A percentile compares a stretch with the other conserved stretches of the same genome.
Evolutionary conservation across 2,329 filamentous ascomycete species (phyloP).

Genomic region (Cladosporium phlei): DNA sequence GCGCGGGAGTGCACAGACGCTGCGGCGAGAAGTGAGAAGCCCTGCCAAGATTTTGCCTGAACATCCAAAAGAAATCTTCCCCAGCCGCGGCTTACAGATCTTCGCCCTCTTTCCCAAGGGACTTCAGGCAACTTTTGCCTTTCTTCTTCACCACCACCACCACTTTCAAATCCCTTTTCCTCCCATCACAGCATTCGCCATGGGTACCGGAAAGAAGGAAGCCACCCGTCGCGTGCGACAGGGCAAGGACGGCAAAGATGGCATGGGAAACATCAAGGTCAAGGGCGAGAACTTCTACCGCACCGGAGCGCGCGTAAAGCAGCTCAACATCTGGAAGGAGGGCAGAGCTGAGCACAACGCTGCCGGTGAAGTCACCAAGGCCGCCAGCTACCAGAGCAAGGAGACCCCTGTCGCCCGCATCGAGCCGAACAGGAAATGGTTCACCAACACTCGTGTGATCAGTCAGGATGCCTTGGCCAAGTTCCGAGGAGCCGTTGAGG

Average conservation of each 20-base stretch:
- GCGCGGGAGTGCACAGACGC: not conserved
- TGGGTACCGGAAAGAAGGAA: conserved; percentile 94
- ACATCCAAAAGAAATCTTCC: conserved; percentile 9
- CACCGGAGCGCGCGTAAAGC: conserved; percentile 80
- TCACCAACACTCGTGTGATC: conserved; percentile 87
- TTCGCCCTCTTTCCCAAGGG: not conserved
- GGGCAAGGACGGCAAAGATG: conserved; percentile 71
- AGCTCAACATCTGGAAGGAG: conserved; percentile 84
- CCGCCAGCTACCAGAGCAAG: conserved; percentile 76
- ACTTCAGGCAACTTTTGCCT: conserved; percentile 14
- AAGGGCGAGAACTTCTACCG: conserved; percentile 99
- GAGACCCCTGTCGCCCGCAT: conserved; percentile 79
- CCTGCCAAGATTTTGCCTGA: conserved; percentile 4
- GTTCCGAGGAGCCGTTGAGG: conserved; percentile 88
- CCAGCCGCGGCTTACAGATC: conserved; percentile 4
- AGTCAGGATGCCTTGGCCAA: conserved; percentile 80
- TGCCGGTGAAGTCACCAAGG: conserved; percentile 75
- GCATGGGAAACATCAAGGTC: conserved; percentile 82
- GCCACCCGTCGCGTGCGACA: conserved; percentile 74
- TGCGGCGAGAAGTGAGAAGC: too few species aligned
- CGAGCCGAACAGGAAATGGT: conserved; percentile 97
- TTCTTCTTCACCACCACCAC: not conserved
- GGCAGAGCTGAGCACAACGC: conserved; percentile 78
- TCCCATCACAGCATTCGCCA: conserved; percentile 37
- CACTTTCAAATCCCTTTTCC: not conserved